Evolutionary conservation across 2,329 filamentous ascomycete genomes (phyloP).

Genomic region (Zymoseptoria pseudotritici): DNA sequence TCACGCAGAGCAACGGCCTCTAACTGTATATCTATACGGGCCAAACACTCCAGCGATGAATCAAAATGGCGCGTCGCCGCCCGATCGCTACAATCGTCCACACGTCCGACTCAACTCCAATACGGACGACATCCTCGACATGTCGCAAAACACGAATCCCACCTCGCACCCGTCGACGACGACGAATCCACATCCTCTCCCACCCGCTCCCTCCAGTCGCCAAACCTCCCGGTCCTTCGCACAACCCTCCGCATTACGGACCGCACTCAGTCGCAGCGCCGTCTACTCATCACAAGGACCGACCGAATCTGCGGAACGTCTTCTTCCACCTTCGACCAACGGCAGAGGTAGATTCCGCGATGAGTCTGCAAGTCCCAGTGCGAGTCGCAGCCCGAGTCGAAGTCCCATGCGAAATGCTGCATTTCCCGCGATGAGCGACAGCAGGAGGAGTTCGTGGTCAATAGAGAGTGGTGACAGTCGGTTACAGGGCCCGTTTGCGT

Average conservation of each 20-base stretch:
- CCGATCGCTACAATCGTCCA: slow-evolving; percentile 35
- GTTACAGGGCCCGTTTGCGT: slow-evolving; percentile 40
- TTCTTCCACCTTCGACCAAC: slow-evolving; percentile 44
- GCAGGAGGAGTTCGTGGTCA: slow-evolving; percentile 58
- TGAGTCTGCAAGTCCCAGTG: slow-evolving; percentile 30
- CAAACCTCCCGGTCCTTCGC: slow-evolving; percentile 41
- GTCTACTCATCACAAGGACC: slow-evolving; percentile 23
- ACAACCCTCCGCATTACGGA: slow-evolving; percentile 18
- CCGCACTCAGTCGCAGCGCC: slow-evolving; percentile 14
- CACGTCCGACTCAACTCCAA: slow-evolving; percentile 60
- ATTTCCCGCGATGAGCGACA: slow-evolving; percentile 46
- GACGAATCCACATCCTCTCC: slow-evolving; percentile 19
- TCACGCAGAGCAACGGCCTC: not conserved
- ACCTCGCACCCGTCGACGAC: not conserved
- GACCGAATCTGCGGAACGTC: slow-evolving; percentile 43
- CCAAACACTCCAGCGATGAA: slow-evolving; percentile 10
- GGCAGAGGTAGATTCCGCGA: slow-evolving; percentile 46
- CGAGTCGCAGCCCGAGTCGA: not conserved
- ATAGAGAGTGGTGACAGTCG: slow-evolving; percentile 51
- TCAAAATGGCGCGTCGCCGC: slow-evolving; percentile 15
- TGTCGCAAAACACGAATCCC: slow-evolving; percentile 20
- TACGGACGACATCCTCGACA: slow-evolving; percentile 44
- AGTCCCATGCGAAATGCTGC: slow-evolving; percentile 42
- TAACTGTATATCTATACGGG: not conserved
- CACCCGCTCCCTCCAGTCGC: slow-evolving; percentile 32